Conservation (phyloP, 2,329 filamentous ascomycete species). For the Colletotrichum paranaense region DNA sequence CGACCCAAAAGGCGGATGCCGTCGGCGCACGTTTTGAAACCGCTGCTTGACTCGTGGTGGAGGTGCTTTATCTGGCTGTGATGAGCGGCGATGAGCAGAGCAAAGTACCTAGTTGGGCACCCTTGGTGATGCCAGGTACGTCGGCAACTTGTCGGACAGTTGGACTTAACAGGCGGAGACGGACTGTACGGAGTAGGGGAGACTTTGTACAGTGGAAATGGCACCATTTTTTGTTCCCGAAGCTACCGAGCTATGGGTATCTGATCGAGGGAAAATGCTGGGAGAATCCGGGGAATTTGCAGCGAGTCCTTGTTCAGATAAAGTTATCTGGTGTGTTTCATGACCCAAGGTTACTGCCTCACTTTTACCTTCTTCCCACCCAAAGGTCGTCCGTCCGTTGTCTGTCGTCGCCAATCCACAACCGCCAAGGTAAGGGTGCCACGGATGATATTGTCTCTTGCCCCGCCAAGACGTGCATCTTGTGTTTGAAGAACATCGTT, state of each 20-base stretch:
- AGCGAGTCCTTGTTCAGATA: constrained; percentile 31
- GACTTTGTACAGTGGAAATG: constrained; percentile 16
- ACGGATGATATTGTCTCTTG: background rate
- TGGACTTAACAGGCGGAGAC: constrained; percentile 8
- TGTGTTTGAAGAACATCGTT: constrained; percentile 8
- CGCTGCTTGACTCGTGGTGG: constrained; percentile 22
- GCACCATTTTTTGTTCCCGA: constrained; percentile 27
- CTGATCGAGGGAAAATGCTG: constrained; percentile 16
- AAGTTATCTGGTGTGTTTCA: constrained; percentile 33
- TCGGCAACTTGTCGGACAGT: background rate
- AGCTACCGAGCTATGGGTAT: constrained; percentile 13
- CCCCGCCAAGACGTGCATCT: constrained; percentile 15
- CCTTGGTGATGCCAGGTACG: background rate
- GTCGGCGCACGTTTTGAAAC: constrained; percentile 22
- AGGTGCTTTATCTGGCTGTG: background rate
- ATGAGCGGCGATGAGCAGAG: background rate
- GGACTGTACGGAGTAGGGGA: background rate
- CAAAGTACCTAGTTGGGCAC: background rate
- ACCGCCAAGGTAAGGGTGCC: background rate
- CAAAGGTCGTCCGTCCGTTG: background rate
- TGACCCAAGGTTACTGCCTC: constrained; percentile 14
- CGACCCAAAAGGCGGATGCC: background rate
- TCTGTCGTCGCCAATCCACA: background rate
- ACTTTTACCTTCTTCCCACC: background rate
- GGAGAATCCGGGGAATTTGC: constrained; percentile 20